These are phyloP conservation scores for Fusarium brevicatenulatum DNA, from an alignment of 2,329 filamentous ascomycete genomes.

Conservation along the genomic window DNA sequence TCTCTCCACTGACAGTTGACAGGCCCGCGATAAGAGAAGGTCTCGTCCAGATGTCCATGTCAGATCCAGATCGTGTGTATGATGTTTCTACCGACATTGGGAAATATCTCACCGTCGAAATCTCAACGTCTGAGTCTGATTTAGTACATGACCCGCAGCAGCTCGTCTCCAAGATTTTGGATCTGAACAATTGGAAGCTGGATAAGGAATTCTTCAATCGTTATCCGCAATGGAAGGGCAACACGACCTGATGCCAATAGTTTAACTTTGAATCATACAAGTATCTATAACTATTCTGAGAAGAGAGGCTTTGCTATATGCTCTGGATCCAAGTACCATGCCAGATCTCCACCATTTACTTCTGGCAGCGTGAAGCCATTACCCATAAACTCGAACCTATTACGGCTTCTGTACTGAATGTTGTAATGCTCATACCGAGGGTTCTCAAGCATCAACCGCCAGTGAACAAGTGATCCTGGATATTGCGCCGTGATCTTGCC, in stretches of 20 bases:
- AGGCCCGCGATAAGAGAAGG: constrained; percentile 15
- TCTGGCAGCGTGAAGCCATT: constrained; percentile 8
- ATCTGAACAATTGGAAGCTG: constrained; percentile 12
- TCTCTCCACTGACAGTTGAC: not conserved
- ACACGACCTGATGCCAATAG: not conserved
- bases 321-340: constrained; percentile 12
- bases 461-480: constrained; percentile 12
- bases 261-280: rapidly evolving
- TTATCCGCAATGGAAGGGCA: constrained; percentile 6
- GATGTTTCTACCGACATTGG: not conserved
- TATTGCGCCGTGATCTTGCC: constrained; percentile 16
- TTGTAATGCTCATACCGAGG: constrained; percentile 9
- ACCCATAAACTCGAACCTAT: constrained; percentile 22
- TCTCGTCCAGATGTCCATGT: constrained; percentile 7
- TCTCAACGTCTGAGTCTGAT: not conserved
- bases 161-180: not conserved
- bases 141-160: constrained; percentile 1
- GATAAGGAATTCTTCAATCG: constrained; percentile 5
- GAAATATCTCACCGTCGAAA: constrained; percentile 2
- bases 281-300: not conserved
- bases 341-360: not conserved
- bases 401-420: constrained; percentile 5
- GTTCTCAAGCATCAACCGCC: constrained; percentile 6
- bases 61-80: not conserved
- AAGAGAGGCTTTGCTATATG: constrained; percentile 9